These are phyloP conservation scores for Coemansia furcata DNA, from an alignment of 192 early-diverging fungal species.

Conservation along the genomic window DNA sequence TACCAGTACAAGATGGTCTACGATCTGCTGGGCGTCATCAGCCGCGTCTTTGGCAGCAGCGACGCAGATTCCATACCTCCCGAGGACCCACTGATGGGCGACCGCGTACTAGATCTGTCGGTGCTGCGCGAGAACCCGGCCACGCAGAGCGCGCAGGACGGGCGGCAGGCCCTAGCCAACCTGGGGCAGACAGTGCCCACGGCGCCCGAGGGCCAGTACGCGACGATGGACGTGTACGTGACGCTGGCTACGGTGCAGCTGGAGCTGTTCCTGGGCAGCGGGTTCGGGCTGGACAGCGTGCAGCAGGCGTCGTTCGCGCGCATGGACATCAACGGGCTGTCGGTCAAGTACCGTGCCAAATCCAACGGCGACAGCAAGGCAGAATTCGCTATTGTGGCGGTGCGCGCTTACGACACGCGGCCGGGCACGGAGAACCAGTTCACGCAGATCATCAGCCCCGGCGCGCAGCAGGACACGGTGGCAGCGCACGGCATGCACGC, in stretches of 20 bases:
- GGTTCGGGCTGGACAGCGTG: constrained; percentile 51
- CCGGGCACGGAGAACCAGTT: constrained; percentile 73
- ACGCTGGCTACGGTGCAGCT: constrained; percentile 70
- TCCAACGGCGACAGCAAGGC: constrained; percentile 65
- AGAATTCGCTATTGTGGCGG: constrained; percentile 65
- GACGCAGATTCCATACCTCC: constrained; percentile 5
- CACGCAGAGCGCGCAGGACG: constrained; percentile 19
- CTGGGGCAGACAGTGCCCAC: constrained; percentile 24
- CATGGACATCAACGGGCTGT: constrained; percentile 50
- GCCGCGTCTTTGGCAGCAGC: constrained; percentile 35
- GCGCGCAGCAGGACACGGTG: neutral
- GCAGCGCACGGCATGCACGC: constrained; percentile 33
- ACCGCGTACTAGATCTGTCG: constrained; percentile 27
- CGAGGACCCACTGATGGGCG: constrained; percentile 28
- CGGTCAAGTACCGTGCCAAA: constrained; percentile 58
- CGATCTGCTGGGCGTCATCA: constrained; percentile 49
- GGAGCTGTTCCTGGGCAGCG: constrained; percentile 73
- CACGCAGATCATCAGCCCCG: constrained; percentile 71
- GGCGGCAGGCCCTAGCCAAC: constrained; percentile 42
- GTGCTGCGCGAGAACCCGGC: constrained; percentile 48
- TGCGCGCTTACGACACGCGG: constrained; percentile 80
- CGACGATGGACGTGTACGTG: constrained; percentile 58
- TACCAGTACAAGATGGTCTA: constrained; percentile 83
- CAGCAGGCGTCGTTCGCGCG: constrained; percentile 55
- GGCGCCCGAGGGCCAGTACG: constrained; percentile 14